Evolutionary conservation across 305 asterid species (phyloP), one percentile per base, ranked within the genome.

Genomic region (Fraxinus baroniana): DNA sequence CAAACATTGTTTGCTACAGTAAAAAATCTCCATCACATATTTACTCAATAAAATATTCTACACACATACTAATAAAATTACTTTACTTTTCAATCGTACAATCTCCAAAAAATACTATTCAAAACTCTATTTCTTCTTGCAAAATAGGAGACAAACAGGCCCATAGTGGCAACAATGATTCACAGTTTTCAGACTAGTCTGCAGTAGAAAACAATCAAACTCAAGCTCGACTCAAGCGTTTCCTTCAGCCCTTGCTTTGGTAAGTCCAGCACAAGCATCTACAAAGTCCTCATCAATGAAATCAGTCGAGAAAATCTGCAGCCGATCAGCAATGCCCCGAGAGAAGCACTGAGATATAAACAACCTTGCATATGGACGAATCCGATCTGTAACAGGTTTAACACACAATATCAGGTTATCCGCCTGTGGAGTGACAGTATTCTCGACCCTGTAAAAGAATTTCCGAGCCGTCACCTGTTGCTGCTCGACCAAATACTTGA

Each of bases 321-420:
- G 15, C 41, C 91, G 85, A 76, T 94, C 94, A 6, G 81, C 94
- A 13, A 85, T 5, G 7, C 96, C 96, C 79, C 74, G 77, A 18
- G 85, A 80, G 28, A 86, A 52, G 83, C 94, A 83, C 84, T 91
- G 91, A 28, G 88, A 74, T 17, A 95, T 89, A 64, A 95, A 94
- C 62, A 91, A 71, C 90, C 99, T 92, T 20, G 93, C 91, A 33
- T 90, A 93, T 5, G 92, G 90, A 79, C 87, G 97, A 77, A 95
- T 94, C 84, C 99, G 84, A 66, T 86, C 79, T 3, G 99, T 94
- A 5, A 94, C 98, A 18, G 97, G 97, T 85, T 70, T 90, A 80
- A 95, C 98, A 95, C 98, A 94, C 87, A 94, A 4, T 0, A 93
- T 86, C 46, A 97, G 99, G 83, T 96, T 95, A 84, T 96, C 98